A percentile compares a stretch with the other conserved stretches of the same genome.
These are phyloP conservation scores for Phycomyces blakesleeanus DNA, from an alignment of 192 early-diverging fungal species.

Conservation along the genomic window DNA sequence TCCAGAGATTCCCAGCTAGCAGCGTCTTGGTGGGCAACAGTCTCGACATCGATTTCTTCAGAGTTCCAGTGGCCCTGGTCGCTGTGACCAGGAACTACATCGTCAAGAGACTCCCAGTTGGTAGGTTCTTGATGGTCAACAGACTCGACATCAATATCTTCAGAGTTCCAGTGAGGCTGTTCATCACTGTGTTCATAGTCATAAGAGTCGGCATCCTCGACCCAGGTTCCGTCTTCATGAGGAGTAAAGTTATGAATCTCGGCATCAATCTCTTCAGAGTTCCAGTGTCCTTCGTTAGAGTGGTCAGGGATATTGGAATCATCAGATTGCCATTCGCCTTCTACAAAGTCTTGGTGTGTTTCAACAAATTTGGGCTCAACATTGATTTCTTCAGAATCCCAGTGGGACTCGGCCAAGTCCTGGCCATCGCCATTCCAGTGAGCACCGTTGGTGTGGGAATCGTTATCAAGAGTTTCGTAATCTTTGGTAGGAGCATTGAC, in stretches of 20 bases:
- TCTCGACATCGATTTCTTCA: not conserved
- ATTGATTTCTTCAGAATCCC: not conserved
- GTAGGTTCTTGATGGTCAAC: not conserved
- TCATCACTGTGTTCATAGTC: no score
- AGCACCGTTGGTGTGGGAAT: not conserved
- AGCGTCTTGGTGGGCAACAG: not conserved
- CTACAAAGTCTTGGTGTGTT: no score
- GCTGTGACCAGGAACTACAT: not conserved
- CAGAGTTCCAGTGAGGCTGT: not conserved
- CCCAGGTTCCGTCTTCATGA: no score
- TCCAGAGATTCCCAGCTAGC: not conserved
- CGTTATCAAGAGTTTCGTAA: not conserved
- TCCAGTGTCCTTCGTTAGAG: no score
- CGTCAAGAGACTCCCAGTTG: not conserved
- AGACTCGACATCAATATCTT: not conserved
- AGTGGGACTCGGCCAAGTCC: not conserved
- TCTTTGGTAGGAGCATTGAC: not conserved
- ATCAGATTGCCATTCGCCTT: no score
- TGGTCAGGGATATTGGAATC: no score
- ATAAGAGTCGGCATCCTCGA: no score
- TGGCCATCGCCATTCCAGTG: not conserved
- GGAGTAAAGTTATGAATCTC: no score
- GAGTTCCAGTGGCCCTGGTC: not conserved
- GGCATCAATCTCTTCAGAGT: no score
- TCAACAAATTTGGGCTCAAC: not conserved